A percentile compares a stretch with the other conserved stretches of the same genome.
These are phyloP conservation scores for Pseudovirgaria hyperparasitica DNA, from an alignment of 2,329 filamentous ascomycete genomes.

Conservation along the genomic window DNA sequence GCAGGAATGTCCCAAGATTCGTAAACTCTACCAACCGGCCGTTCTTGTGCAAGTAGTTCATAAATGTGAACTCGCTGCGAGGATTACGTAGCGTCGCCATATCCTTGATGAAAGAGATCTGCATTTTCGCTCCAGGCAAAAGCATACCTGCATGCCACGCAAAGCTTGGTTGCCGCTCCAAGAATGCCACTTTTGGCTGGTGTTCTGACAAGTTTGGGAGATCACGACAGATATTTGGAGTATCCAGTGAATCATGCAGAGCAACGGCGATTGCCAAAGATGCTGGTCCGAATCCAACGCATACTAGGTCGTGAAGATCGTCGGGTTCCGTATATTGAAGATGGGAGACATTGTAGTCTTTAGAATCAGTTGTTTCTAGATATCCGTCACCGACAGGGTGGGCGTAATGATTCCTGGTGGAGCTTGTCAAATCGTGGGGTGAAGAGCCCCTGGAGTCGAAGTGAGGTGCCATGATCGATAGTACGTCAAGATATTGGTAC, in stretches of 20 bases:
- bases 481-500: too few relatives aligned
- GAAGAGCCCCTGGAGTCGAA: too few relatives aligned
- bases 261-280: slow-evolving; percentile 83
- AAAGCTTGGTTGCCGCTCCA: slow-evolving; percentile 75
- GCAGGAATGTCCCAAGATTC: slow-evolving; percentile 80
- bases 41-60: slow-evolving; percentile 82
- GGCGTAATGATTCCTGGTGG: too few relatives aligned
- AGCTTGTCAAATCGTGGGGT: too few relatives aligned
- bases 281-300: slow-evolving; percentile 85
- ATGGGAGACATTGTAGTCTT: too few relatives aligned
- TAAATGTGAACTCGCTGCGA: slow-evolving; percentile 81
- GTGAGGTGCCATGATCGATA: too few relatives aligned
- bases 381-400: too few relatives aligned
- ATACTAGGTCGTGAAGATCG: slow-evolving; percentile 71
- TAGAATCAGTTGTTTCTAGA: too few relatives aligned
- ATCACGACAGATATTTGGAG: slow-evolving; percentile 20
- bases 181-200: slow-evolving; percentile 64
- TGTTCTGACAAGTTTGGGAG: slow-evolving; percentile 21
- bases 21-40: slow-evolving; percentile 78
- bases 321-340: slow-evolving; percentile 43
- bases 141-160: slow-evolving; percentile 96
- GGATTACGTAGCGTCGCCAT: slow-evolving; percentile 82
- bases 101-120: slow-evolving; percentile 96
- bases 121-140: slow-evolving; percentile 86
- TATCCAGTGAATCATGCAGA: slow-evolving; percentile 57